Evolutionary conservation across 1,139 yeast species (phyloP).

Genomic region (Suhomyces taliae): DNA sequence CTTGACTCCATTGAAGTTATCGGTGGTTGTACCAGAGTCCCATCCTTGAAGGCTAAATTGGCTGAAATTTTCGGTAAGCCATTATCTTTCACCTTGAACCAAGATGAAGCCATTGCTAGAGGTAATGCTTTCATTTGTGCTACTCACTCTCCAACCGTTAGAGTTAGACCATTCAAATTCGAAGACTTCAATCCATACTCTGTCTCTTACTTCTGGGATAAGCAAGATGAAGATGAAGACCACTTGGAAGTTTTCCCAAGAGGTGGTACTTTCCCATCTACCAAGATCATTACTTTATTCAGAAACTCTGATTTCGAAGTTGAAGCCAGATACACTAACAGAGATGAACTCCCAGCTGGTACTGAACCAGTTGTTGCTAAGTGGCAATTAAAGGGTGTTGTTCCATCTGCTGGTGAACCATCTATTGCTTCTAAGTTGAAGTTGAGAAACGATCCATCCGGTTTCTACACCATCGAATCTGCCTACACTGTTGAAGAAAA

Average conservation of each 20-base stretch:
- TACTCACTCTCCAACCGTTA: conserved; percentile 96
- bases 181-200: conserved; percentile 92
- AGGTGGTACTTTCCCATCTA: conserved; percentile 90
- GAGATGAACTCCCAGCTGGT: conserved; percentile 70
- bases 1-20: conserved; percentile 90
- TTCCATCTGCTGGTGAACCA: conserved; percentile 71
- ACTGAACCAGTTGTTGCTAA: conserved; percentile 68
- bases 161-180: conserved; percentile 98
- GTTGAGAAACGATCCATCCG: conserved; percentile 96
- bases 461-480: conserved; percentile 88
- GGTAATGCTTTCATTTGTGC: conserved; percentile 99
- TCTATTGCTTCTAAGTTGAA: conserved; percentile 87
- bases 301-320: conserved; percentile 87
- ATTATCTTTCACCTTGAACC: conserved; percentile 93
- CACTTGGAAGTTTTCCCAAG: conserved; percentile 96
- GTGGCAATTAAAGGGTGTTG: conserved; percentile 87
- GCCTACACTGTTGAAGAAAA: conserved; percentile 95
- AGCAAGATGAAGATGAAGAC: conserved; percentile 88
- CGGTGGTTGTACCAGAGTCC: conserved; percentile 99
- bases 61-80: conserved; percentile 81
- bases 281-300: conserved; percentile 92
- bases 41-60: conserved; percentile 81
- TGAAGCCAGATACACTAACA: conserved; percentile 82
- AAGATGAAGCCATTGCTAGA: conserved; percentile 98
- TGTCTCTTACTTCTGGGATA: conserved; percentile 94